A percentile compares a stretch with the other conserved stretches of the same genome.
Conservation (phyloP, 352 stramenopile species). For the Phytophthora citrophthora region DNA sequence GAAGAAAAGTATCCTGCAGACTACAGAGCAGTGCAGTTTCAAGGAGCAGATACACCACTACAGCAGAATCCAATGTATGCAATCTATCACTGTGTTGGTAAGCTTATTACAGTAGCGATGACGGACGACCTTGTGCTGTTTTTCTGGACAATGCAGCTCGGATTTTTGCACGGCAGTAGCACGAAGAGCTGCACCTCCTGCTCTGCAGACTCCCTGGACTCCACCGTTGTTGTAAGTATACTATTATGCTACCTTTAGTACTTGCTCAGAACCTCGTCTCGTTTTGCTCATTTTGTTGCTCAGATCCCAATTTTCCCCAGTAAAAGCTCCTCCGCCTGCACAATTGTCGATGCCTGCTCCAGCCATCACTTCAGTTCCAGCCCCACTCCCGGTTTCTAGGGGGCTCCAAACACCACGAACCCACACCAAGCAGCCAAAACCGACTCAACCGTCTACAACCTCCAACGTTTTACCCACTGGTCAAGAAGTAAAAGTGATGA, state of each 20-base stretch:
- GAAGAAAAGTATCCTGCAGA: slow-evolving; percentile 9
- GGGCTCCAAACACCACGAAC: too few relatives aligned
- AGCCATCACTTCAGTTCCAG: background rate
- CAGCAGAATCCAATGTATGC: slow-evolving; percentile 27
- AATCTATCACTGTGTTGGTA: too few relatives aligned
- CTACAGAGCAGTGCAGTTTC: slow-evolving; percentile 3
- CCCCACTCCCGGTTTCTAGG: too few relatives aligned
- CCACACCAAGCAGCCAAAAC: too few relatives aligned
- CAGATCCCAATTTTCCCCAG: too few relatives aligned
- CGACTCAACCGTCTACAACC: too few relatives aligned
- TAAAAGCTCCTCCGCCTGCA: too few relatives aligned
- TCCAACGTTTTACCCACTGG: slow-evolving; percentile 20
- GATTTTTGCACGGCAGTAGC: slow-evolving; percentile 9
- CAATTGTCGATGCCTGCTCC: too few relatives aligned
- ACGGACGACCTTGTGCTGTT: background rate
- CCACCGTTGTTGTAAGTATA: too few relatives aligned
- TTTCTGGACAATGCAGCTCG: background rate
- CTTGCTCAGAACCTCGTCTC: too few relatives aligned
- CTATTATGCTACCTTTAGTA: too few relatives aligned
- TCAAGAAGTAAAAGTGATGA: slow-evolving; percentile 24
- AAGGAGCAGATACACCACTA: slow-evolving; percentile 11
- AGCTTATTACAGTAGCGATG: background rate
- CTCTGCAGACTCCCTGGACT: background rate
- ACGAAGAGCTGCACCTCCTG: background rate
- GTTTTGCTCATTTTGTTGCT: too few relatives aligned